Conservation (phyloP, 176 grass and related monocot species). For the Tillandsia fasciculata region DNA sequence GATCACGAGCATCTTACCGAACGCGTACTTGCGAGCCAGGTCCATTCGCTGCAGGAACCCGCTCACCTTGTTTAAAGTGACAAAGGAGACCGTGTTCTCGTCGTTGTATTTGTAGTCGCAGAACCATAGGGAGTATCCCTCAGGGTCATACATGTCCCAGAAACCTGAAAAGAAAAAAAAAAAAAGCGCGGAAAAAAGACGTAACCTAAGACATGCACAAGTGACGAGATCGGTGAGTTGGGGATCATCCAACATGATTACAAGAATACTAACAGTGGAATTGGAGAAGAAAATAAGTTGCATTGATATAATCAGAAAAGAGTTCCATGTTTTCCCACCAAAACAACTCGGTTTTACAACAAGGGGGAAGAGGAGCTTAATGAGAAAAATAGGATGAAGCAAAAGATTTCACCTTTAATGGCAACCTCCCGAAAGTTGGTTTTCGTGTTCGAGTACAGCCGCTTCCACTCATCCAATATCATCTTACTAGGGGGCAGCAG, state of each 20-base stretch:
- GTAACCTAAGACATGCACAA: neutral
- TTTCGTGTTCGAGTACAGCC: conserved; percentile 76
- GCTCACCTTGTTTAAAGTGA: conserved; percentile 91
- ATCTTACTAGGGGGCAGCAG: conserved; percentile 80
- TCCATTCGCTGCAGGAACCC: conserved; percentile 97
- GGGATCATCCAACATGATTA: no score
- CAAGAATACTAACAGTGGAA: no score
- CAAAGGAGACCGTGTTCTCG: conserved; percentile 78
- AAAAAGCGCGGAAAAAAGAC: neutral
- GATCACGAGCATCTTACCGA: conserved; percentile 81
- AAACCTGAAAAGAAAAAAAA: conserved; percentile 54
- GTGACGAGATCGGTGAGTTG: neutral
- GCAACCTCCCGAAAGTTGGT: conserved; percentile 86
- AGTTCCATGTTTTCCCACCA: neutral
- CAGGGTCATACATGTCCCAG: conserved; percentile 97
- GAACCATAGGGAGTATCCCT: conserved; percentile 98
- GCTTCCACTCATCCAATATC: conserved; percentile 94
- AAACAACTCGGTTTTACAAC: neutral
- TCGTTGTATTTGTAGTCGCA: conserved; percentile 98
- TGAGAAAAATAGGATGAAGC: neutral
- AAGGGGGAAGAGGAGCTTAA: neutral
- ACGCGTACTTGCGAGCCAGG: conserved; percentile 73
- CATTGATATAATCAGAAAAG: no score
- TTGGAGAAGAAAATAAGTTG: no score
- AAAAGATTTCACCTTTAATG: conserved; percentile 51